phyloP scores from a whole-genome alignment of 1,284 basidiomycete species.

The Pyrrhoderma lamaoense region DNA sequence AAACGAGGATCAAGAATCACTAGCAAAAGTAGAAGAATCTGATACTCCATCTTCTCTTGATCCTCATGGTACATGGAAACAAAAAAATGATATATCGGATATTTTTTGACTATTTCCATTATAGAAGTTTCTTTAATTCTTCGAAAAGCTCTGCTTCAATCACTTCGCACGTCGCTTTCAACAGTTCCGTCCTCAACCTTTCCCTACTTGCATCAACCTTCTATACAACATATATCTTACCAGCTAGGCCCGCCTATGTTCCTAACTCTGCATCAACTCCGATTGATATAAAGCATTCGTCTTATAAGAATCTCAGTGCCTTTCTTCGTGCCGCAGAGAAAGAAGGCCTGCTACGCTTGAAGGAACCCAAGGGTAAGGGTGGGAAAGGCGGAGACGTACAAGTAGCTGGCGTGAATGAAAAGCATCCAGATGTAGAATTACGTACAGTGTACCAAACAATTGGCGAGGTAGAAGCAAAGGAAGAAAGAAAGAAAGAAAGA shows the following conservation, averaged over 20 bases:
- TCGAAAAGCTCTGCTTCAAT: slow-evolving; percentile 64
- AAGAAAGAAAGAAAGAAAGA: slow-evolving; percentile 41
- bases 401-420: slow-evolving; percentile 54
- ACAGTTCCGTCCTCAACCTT: slow-evolving; percentile 47
- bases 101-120: too few relatives aligned
- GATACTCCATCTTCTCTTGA: slow-evolving; percentile 13
- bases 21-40: too few relatives aligned
- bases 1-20: neutral
- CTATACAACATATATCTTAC: slow-evolving; percentile 73
- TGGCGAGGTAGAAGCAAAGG: slow-evolving; percentile 51
- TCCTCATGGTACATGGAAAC: slow-evolving; percentile 23
- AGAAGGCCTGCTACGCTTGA: slow-evolving; percentile 62
- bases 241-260: slow-evolving; percentile 59
- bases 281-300: slow-evolving; percentile 59
- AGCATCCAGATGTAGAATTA: slow-evolving; percentile 49
- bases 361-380: slow-evolving; percentile 50
- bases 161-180: slow-evolving; percentile 43
- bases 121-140: slow-evolving; percentile 62
- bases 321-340: slow-evolving; percentile 76
- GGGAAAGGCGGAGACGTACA: slow-evolving; percentile 41
- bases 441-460: slow-evolving; percentile 55
- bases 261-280: slow-evolving; percentile 35
- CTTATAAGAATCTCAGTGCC: slow-evolving; percentile 71
- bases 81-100: slow-evolving; percentile 13
- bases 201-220: slow-evolving; percentile 70